Percentiles rank a stretch among this genome's conserved stretches.
Evolutionary conservation across 345 rosid genomes (phyloP).

Genomic region (Hirschfeldia incana): DNA sequence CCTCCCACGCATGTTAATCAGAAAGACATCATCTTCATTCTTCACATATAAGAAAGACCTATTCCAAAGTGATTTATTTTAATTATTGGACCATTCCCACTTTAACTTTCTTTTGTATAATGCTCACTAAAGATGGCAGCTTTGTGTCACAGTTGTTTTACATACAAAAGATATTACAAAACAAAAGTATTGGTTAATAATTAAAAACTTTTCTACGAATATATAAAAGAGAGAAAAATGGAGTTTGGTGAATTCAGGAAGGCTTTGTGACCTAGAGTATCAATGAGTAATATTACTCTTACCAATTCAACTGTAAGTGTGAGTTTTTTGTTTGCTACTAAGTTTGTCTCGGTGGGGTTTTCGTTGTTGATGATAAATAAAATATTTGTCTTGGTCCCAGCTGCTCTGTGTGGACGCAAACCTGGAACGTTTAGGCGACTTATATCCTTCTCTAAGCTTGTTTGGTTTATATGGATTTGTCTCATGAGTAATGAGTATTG

Average conservation of each 20-base stretch:
- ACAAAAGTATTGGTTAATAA: not conserved
- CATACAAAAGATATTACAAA: not conserved
- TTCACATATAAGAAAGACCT: not conserved
- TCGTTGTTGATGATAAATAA: conserved; percentile 13
- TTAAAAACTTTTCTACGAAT: not conserved
- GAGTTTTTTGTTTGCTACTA: conserved; percentile 1
- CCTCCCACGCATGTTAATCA: not conserved
- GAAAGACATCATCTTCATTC: not conserved
- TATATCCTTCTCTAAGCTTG: conserved; percentile 26
- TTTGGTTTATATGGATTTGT: conserved; percentile 2
- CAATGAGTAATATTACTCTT: conserved; percentile 3
- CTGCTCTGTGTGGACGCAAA: conserved; percentile 10
- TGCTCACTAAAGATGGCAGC: conserved; percentile 27
- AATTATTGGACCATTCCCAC: conserved; percentile 24
- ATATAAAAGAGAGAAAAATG: not conserved
- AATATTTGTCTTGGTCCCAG: conserved; percentile 15
- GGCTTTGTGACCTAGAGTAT: conserved; percentile 29
- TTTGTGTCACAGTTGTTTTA: conserved; percentile 21
- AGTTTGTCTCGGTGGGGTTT: not conserved
- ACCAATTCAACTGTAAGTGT: conserved; percentile 19
- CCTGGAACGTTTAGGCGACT: conserved; percentile 20
- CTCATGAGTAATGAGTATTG: not conserved
- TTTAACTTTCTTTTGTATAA: conserved; percentile 13
- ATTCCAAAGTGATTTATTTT: conserved; percentile 13
- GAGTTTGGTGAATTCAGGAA: not conserved